Evolutionary conservation across 106 monocot species (phyloP), one percentile per base, ranked within the genome.

Genomic region (Platanthera zijinensis): DNA sequence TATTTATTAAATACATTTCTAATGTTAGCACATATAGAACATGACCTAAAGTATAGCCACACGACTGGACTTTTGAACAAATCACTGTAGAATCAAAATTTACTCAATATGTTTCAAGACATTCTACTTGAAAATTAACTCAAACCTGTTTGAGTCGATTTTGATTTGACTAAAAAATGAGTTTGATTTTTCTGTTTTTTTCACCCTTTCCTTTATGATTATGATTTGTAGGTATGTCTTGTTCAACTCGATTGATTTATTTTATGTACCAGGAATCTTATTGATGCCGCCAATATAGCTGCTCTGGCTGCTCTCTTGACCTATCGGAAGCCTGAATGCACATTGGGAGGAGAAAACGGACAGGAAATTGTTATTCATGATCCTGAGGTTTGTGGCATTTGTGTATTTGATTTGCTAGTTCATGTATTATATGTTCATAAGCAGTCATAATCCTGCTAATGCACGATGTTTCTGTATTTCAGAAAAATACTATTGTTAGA

Each of bases 201-300:
- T 32, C 32, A 32, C 32, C 10, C 66, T 66, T 32, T 4, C 30
- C 22, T 70, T 70, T 70, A 18, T 70, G 5, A 48, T 4, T n/a
- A 47, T 70, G 19, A 17, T 48, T 70, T 17, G 48, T 70, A 7
- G 70, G 15, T 69, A 70, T 70, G 6, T 70, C 11, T 30, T 11
- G n/a, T 8, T 4, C 67, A 67, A 21, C 67, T 30, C 48, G 17
- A 70, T 77, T 76, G 48, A 69, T 14, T 71, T 83, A 67, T 17
- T 32, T 56, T 19, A 17, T 51, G 52, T 53, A 76, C 66, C 80
- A 99, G 99, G 87, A 99, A 99, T 84, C 92, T 99, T 52, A 95
- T 99, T 66, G 99, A 99, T 85, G 88, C 99, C 53, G 99, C 99
- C 78, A 99, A 94, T 79, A 86, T 90, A 74, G 99, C 99, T 82